These are phyloP conservation scores for Talaromyces islandicus DNA, from an alignment of 2,329 filamentous ascomycete species.

Conservation along the genomic window DNA sequence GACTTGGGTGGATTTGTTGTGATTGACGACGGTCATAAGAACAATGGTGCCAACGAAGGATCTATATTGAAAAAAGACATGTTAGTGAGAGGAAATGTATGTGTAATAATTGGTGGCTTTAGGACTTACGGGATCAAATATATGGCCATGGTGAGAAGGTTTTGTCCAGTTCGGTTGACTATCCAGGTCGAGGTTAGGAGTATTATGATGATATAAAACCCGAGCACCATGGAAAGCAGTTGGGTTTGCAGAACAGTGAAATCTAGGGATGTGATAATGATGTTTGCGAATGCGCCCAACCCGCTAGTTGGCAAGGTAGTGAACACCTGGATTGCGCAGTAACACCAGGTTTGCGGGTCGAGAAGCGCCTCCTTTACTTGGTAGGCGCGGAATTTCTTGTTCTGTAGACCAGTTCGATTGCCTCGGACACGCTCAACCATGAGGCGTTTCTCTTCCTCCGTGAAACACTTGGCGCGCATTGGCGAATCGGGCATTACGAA, in stretches of 20 bases:
- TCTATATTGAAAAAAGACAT: conserved; percentile 26
- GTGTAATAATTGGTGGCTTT: not conserved
- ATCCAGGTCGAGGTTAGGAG: conserved; percentile 62
- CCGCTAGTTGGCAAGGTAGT: conserved; percentile 69
- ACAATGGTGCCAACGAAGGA: conserved; percentile 67
- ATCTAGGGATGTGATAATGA: conserved; percentile 65
- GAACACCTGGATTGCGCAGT: conserved; percentile 60
- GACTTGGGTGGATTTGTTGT: conserved; percentile 52
- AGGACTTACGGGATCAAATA: conserved; percentile 59
- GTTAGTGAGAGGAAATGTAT: not conserved
- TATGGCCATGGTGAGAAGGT: conserved; percentile 58
- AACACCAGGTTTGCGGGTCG: conserved; percentile 63
- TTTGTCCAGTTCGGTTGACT: conserved; percentile 64
- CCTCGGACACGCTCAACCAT: conserved; percentile 56
- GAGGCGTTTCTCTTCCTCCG: conserved; percentile 58
- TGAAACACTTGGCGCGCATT: conserved; percentile 66
- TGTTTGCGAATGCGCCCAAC: conserved; percentile 66
- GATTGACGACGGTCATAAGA: conserved; percentile 62
- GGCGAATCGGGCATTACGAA: conserved; percentile 63
- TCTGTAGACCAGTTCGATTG: conserved; percentile 59
- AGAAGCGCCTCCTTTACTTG: conserved; percentile 53
- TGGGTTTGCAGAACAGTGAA: conserved; percentile 64
- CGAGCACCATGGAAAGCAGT: conserved; percentile 65
- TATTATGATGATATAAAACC: conserved; percentile 66
- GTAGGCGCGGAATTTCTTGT: conserved; percentile 47